Percentiles rank a stretch among this genome's conserved stretches.
Conservation (phyloP, 768 basidiomycete species). For the Phaffia tasmanica region DNA sequence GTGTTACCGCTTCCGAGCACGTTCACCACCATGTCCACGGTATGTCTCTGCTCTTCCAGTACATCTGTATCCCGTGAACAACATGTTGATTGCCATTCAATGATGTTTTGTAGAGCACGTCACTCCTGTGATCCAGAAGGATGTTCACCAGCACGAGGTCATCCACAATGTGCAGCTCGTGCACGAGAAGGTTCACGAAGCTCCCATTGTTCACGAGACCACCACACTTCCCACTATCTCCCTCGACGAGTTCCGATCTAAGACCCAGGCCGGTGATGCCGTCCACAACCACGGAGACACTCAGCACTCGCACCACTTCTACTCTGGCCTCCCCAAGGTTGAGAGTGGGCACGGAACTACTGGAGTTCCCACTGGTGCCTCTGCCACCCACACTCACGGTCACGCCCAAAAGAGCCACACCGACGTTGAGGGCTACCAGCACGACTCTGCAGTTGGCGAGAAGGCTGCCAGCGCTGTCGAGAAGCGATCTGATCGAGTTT, state of each 20-base stretch:
- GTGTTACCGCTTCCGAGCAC: conserved; percentile 34
- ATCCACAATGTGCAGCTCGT: conserved; percentile 39
- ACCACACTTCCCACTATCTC: conserved; percentile 20
- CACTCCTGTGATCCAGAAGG: conserved; percentile 39
- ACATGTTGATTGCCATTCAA: no score
- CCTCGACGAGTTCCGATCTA: conserved; percentile 16
- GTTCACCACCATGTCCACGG: conserved; percentile 37
- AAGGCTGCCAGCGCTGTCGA: no score
- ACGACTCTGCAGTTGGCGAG: no score
- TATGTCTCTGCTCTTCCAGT: no score
- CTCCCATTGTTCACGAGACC: conserved; percentile 28
- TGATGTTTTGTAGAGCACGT: conserved; percentile 29
- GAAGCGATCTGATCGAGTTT: no score
- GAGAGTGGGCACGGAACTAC: no score
- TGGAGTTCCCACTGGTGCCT: no score
- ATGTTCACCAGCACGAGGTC: conserved; percentile 38
- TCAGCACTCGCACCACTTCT: conserved; percentile 13
- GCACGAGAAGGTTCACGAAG: conserved; percentile 38
- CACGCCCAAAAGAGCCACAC: no score
- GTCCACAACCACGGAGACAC: conserved; percentile 6
- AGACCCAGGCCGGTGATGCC: background rate
- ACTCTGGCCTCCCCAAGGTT: conserved; percentile 16
- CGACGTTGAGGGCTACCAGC: no score
- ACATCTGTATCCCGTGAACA: no score
- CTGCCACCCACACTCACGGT: no score